A percentile compares a stretch with the other conserved stretches of the same genome.
These are phyloP conservation scores for Sesbania bispinosa DNA, from an alignment of 306 rosid genomes.

Conservation along the genomic window DNA sequence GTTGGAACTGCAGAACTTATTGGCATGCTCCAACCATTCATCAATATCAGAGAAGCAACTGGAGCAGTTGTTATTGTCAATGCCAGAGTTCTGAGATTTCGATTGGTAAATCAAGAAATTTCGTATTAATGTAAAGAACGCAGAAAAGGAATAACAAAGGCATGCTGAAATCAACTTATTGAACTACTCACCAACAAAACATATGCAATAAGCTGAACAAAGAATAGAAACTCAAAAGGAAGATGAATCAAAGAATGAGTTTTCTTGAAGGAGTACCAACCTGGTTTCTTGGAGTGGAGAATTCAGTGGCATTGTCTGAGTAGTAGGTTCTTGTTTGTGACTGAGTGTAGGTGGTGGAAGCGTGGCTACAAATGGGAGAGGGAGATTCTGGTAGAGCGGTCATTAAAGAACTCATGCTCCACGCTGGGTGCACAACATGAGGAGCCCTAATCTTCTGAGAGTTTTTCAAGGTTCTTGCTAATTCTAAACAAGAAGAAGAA, in stretches of 20 bases:
- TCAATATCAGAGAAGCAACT: conserved; percentile 37
- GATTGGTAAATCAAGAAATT: too few relatives aligned
- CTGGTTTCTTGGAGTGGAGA: conserved; percentile 48
- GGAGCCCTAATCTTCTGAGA: not conserved
- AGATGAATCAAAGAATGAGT: not conserved
- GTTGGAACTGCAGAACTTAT: conserved; percentile 23
- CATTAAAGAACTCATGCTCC: conserved; percentile 33
- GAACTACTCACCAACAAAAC: not conserved
- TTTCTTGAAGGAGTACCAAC: conserved; percentile 27
- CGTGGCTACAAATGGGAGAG: conserved; percentile 35
- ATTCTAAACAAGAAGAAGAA: not conserved
- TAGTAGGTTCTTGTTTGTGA: not conserved
- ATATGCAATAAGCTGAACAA: too few relatives aligned
- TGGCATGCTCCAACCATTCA: conserved; percentile 50
- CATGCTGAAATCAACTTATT: not conserved
- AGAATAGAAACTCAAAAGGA: too few relatives aligned
- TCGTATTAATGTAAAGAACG: too few relatives aligned
- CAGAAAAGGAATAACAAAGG: too few relatives aligned
- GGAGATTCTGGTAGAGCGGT: conserved; percentile 44
- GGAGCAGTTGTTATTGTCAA: not conserved
- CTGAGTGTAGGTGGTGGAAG: conserved; percentile 1
- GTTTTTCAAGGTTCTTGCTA: conserved; percentile 1
- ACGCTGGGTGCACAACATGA: not conserved
- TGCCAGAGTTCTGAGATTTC: conserved; percentile 10
- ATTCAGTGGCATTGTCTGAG: conserved; percentile 27